phyloP scores from a whole-genome alignment of 257 asterid genomes.

The Thymus mandschuricus region DNA sequence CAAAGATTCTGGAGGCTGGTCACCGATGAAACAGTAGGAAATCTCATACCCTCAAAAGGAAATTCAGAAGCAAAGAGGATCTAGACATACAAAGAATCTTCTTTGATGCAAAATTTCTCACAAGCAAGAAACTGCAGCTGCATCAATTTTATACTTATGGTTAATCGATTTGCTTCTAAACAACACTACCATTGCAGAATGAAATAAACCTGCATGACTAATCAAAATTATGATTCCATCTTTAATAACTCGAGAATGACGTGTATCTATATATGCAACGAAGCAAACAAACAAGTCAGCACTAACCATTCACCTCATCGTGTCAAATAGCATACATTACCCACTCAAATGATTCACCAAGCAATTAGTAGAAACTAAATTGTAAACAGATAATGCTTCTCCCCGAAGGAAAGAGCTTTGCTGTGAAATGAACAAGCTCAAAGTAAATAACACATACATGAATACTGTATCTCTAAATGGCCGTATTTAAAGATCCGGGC shows the following conservation, averaged over 20 bases:
- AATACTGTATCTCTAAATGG: neutral
- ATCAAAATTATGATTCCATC: neutral
- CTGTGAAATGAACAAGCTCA: neutral
- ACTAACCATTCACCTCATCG: neutral
- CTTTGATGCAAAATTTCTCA: slow-evolving; percentile 22
- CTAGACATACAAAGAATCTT: slow-evolving; percentile 19
- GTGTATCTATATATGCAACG: neutral
- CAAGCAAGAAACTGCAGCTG: slow-evolving; percentile 12
- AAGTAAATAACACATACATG: neutral
- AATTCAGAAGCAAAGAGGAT: neutral
- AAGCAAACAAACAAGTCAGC: slow-evolving; percentile 2
- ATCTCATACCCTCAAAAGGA: slow-evolving; percentile 40
- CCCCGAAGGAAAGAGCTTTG: neutral
- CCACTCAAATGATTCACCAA: neutral
- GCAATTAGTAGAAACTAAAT: slow-evolving; percentile 2
- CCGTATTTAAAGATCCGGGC: neutral
- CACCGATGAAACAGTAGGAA: slow-evolving; percentile 37
- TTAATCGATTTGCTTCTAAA: neutral
- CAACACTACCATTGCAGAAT: neutral
- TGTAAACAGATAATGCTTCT: neutral
- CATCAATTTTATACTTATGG: neutral
- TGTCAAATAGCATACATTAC: neutral
- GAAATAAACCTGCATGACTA: slow-evolving; percentile 2
- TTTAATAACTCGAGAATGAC: neutral
- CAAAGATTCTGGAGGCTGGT: slow-evolving; percentile 41